Conservation (phyloP, 2,329 filamentous ascomycete genomes). For the Gremmenia infestans region DNA sequence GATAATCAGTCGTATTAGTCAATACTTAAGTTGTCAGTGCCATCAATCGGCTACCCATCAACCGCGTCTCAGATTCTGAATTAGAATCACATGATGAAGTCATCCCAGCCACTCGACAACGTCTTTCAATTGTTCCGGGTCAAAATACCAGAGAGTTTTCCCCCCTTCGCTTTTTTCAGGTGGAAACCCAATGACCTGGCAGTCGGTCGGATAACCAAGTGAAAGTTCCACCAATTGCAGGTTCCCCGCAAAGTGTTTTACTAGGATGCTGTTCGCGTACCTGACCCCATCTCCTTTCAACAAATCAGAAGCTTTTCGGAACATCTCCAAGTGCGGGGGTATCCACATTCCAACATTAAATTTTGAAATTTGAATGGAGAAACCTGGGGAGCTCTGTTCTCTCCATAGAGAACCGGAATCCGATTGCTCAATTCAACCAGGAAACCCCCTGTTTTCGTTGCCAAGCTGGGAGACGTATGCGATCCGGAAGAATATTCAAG, state of each 20-base stretch:
- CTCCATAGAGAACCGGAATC: neutral
- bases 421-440: neutral
- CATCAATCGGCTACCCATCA: too few relatives aligned
- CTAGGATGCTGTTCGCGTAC: conserved; percentile 11
- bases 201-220: conserved; percentile 8
- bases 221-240: conserved; percentile 18
- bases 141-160: neutral
- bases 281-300: conserved; percentile 6
- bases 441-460: conserved; percentile 2
- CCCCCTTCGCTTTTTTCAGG: neutral
- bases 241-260: conserved; percentile 6
- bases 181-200: neutral
- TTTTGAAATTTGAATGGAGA: conserved; percentile 6
- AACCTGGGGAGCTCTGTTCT: conserved; percentile 4
- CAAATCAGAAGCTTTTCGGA: conserved; percentile 10
- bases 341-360: neutral
- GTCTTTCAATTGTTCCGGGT: neutral
- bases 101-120: too few relatives aligned
- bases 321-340: conserved; percentile 13
- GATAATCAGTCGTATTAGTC: too few relatives aligned
- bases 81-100: too few relatives aligned
- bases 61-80: too few relatives aligned
- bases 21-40: too few relatives aligned
- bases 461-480: neutral
- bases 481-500: conserved; percentile 23